phyloP scores from a whole-genome alignment of 2,329 filamentous ascomycete genomes.

The Aspergillus ochraceus region DNA sequence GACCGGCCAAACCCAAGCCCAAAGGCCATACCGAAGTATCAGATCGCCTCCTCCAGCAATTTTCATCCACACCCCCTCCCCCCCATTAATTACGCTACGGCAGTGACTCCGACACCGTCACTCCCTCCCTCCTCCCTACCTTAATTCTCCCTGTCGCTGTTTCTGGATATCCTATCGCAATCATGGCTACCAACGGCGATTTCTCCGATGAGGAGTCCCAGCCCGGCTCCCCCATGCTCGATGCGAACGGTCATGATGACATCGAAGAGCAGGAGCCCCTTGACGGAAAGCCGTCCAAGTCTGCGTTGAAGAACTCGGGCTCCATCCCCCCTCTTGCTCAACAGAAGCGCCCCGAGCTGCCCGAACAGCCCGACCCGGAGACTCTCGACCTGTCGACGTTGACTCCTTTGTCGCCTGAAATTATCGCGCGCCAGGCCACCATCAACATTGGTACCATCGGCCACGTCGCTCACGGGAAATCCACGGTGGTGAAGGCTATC shows the following conservation, averaged over 20 bases:
- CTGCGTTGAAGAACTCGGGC: constrained; percentile 77
- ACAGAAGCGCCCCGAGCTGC: constrained; percentile 65
- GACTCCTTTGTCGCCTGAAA: constrained; percentile 87
- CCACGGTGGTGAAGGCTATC: constrained; percentile 98
- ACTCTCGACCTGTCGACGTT: constrained; percentile 80
- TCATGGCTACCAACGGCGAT: constrained; percentile 58
- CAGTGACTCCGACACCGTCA: constrained; percentile 5
- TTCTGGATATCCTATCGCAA: constrained; percentile 31
- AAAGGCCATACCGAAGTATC: constrained; percentile 24
- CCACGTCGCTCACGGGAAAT: constrained; percentile 98
- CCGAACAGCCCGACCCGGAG: constrained; percentile 89
- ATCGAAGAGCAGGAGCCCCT: constrained; percentile 74
- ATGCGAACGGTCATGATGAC: constrained; percentile 63
- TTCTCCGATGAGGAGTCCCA: constrained; percentile 56
- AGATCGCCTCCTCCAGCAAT: constrained; percentile 40
- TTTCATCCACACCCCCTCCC: constrained; percentile 29
- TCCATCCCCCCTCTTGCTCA: constrained; percentile 50
- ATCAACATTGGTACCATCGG: constrained; percentile 99
- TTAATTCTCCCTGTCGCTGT: constrained; percentile 7
- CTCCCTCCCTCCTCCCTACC: constrained; percentile 6
- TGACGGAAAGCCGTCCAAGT: constrained; percentile 71
- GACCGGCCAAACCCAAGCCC: constrained; percentile 21
- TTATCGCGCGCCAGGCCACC: constrained; percentile 95
- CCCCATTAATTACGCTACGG: constrained; percentile 5
- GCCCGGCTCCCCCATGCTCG: constrained; percentile 54